Conservation (phyloP, 495 filamentous ascomycete species). For the Hapsidospora chrysogenum region DNA sequence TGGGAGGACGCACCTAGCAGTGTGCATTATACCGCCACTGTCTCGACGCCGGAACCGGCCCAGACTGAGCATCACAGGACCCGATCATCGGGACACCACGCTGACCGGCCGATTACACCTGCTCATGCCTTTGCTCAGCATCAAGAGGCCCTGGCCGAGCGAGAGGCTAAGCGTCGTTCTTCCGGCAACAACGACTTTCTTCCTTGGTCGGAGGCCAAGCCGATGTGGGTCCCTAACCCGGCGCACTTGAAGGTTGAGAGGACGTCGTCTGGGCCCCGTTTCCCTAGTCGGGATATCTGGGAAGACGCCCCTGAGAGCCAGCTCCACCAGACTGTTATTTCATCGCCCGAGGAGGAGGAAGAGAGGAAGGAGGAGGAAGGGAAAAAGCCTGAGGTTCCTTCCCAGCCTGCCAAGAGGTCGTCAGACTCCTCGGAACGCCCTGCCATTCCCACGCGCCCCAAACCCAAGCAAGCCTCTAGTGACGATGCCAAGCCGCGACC, state of each 20-base stretch:
- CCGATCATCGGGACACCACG: slow-evolving; percentile 10
- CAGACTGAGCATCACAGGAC: slow-evolving; percentile 24
- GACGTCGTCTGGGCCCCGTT: slow-evolving; percentile 48
- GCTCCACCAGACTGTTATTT: slow-evolving; percentile 64
- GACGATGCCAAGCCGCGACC: slow-evolving; percentile 35
- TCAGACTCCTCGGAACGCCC: slow-evolving; percentile 15
- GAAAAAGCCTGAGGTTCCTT: slow-evolving; percentile 14
- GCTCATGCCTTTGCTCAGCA: slow-evolving; percentile 35
- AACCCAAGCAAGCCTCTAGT: slow-evolving; percentile 34
- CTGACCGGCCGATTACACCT: slow-evolving; percentile 26
- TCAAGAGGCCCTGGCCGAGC: slow-evolving; percentile 38
- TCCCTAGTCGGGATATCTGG: slow-evolving; percentile 93
- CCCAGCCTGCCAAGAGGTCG: slow-evolving; percentile 8
- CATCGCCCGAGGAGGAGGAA: slow-evolving; percentile 37
- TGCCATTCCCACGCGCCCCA: slow-evolving; percentile 43
- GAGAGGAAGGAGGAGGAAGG: slow-evolving; percentile 16
- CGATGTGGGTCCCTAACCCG: slow-evolving; percentile 24
- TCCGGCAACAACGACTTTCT: slow-evolving; percentile 27
- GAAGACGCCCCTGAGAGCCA: slow-evolving; percentile 83
- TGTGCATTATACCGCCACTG: slow-evolving; percentile 65
- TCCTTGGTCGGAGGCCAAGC: slow-evolving; percentile 24
- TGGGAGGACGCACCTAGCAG: slow-evolving; percentile 96
- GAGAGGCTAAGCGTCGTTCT: slow-evolving; percentile 13
- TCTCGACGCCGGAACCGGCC: slow-evolving; percentile 57
- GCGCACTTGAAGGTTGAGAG: slow-evolving; percentile 21